Evolutionary conservation across 2,329 filamentous ascomycete species (phyloP).

Genomic region (Tolypocladium inflatum): DNA sequence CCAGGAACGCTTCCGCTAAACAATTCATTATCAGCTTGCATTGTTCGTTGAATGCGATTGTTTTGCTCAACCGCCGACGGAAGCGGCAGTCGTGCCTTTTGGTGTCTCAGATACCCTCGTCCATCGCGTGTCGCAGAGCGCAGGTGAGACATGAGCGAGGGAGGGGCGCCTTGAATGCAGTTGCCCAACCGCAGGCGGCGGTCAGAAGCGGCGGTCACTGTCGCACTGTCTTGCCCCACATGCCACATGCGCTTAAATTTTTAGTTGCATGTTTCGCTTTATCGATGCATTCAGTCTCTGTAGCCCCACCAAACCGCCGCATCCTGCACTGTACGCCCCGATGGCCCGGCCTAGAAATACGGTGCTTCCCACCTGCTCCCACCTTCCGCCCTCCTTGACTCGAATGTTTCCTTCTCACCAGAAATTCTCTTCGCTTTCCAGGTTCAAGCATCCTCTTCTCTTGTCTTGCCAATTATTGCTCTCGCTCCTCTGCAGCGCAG

Average conservation of each 20-base stretch:
- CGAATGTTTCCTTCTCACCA: slow-evolving; percentile 1
- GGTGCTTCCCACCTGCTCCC: not conserved
- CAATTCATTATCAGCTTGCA: not conserved
- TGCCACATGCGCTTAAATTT: slow-evolving; percentile 5
- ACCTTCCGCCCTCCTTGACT: slow-evolving; percentile 1
- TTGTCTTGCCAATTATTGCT: not conserved
- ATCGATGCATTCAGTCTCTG: slow-evolving; percentile 2
- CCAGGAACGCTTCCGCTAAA: not conserved
- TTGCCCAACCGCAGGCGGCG: not conserved
- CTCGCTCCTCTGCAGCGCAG: not conserved
- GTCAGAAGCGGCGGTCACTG: not conserved
- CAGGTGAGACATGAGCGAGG: not conserved
- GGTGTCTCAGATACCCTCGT: not conserved
- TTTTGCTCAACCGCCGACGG: not conserved
- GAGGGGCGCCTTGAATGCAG: not conserved
- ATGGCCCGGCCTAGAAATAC: slow-evolving; percentile 10
- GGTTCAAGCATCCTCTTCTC: not conserved
- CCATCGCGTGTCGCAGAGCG: not conserved
- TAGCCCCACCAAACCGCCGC: not conserved
- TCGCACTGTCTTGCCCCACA: slow-evolving; percentile 4
- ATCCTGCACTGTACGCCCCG: not conserved
- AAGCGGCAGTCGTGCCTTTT: not conserved
- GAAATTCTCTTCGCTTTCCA: not conserved
- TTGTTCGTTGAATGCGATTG: not conserved
- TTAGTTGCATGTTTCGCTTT: slow-evolving; percentile 1